phyloP scores from a whole-genome alignment of 164 flowering plant genomes.

The Hamamelis virginiana region DNA sequence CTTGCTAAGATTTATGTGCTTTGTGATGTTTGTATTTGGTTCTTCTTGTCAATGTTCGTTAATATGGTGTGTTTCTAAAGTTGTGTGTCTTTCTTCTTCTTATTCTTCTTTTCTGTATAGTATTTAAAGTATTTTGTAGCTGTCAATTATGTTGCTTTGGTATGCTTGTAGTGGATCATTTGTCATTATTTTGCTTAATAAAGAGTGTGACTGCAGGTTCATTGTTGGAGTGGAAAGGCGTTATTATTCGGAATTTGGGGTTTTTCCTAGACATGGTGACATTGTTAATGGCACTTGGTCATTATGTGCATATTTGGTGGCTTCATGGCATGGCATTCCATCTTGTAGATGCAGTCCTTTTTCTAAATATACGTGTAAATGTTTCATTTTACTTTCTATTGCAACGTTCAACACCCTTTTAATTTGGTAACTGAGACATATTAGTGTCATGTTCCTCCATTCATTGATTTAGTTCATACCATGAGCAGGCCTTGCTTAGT shows the following conservation, averaged over 20 bases:
- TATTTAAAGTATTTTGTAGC: too few species aligned
- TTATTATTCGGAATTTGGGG: conserved; percentile 73
- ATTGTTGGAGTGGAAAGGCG: conserved; percentile 84
- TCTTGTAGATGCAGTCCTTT: conserved; percentile 87
- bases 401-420: not conserved
- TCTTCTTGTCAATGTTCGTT: not conserved
- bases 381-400: conserved; percentile 12
- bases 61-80: too few species aligned
- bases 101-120: too few species aligned
- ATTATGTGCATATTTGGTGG: conserved; percentile 90
- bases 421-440: not conserved
- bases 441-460: not conserved
- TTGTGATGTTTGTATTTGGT: too few species aligned
- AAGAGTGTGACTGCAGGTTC: conserved; percentile 58
- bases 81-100: too few species aligned
- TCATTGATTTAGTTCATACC: conserved; percentile 7
- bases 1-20: too few species aligned
- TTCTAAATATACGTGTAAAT: conserved; percentile 80
- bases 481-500: conserved; percentile 76
- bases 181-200: conserved; percentile 12
- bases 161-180: not conserved
- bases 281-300: conserved; percentile 84
- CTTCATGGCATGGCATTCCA: conserved; percentile 99
- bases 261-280: conserved; percentile 87
- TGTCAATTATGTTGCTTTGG: not conserved